Evolutionary conservation across 805 yeast genomes (phyloP).

Genomic region (Metschnikowia koreensis): DNA sequence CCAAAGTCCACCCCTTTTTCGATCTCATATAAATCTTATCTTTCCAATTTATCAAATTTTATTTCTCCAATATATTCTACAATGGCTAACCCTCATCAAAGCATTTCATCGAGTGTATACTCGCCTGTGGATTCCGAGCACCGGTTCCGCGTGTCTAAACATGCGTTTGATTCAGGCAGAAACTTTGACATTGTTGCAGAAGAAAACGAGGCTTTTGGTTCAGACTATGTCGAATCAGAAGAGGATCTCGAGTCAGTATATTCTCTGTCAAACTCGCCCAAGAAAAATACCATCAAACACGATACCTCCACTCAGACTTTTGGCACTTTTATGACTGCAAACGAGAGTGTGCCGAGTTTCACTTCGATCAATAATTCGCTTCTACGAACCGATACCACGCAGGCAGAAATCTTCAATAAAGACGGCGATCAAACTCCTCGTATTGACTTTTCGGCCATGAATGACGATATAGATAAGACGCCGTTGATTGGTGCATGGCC

Average conservation of each 20-base stretch:
- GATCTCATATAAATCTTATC: too few relatives aligned
- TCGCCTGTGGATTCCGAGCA: slow-evolving; percentile 26
- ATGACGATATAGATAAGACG: slow-evolving; percentile 27
- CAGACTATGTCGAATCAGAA: slow-evolving; percentile 10
- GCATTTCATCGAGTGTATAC: slow-evolving; percentile 38
- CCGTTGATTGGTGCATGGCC: slow-evolving; percentile 24
- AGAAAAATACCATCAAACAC: background rate
- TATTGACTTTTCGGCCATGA: slow-evolving; percentile 13
- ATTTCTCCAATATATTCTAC: background rate
- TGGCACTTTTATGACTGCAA: slow-evolving; percentile 29
- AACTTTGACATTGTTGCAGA: slow-evolving; percentile 12
- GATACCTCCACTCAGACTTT: slow-evolving; percentile 26
- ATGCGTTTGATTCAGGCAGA: background rate
- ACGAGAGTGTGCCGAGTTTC: slow-evolving; percentile 27
- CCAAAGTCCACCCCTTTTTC: background rate
- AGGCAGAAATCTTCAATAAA: slow-evolving; percentile 15
- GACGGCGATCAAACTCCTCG: slow-evolving; percentile 38
- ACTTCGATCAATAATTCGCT: slow-evolving; percentile 35
- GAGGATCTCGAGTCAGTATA: background rate
- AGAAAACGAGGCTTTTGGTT: slow-evolving; percentile 15
- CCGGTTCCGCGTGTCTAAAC: slow-evolving; percentile 11
- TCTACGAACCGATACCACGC: slow-evolving; percentile 21
- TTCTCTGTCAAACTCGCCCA: background rate
- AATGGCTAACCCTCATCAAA: slow-evolving; percentile 23
- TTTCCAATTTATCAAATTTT: too few relatives aligned